Conservation (phyloP, 2,329 filamentous ascomycete genomes). For the Biscogniauxia marginata region DNA sequence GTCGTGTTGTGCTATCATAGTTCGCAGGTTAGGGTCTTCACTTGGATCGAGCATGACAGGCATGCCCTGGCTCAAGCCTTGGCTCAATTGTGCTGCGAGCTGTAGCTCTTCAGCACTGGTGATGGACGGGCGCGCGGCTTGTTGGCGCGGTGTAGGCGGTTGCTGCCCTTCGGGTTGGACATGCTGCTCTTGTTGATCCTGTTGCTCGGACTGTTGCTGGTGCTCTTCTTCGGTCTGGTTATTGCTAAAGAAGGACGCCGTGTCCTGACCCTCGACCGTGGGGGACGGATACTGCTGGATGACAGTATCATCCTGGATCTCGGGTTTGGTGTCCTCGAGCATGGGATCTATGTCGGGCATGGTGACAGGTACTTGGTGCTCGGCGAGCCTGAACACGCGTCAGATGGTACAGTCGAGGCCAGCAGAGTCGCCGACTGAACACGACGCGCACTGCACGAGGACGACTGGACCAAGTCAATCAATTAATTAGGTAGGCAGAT, state of each 20-base stretch:
- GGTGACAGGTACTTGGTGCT: conserved; percentile 6
- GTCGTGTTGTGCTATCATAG: conserved; percentile 43
- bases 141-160: conserved; percentile 39
- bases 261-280: conserved; percentile 43
- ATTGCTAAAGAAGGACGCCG: conserved; percentile 41
- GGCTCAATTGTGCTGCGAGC: conserved; percentile 56
- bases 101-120: conserved; percentile 55
- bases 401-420: conserved; percentile 3
- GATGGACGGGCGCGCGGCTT: conserved; percentile 39
- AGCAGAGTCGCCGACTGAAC: background rate
- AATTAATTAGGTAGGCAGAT: background rate
- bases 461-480: background rate
- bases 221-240: conserved; percentile 21
- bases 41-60: conserved; percentile 44
- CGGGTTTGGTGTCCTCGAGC: conserved; percentile 24
- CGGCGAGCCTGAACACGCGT: conserved; percentile 6
- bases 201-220: conserved; percentile 26
- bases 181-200: conserved; percentile 24
- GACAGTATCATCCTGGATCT: conserved; percentile 26
- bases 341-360: conserved; percentile 32
- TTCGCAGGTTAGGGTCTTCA: conserved; percentile 43
- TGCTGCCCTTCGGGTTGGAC: conserved; percentile 32
- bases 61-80: conserved; percentile 53
- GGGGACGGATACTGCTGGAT: conserved; percentile 47
- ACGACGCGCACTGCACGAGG: background rate